Conservation (phyloP, 2,329 filamentous ascomycete genomes). For the Sporothrix euskadiensis region DNA sequence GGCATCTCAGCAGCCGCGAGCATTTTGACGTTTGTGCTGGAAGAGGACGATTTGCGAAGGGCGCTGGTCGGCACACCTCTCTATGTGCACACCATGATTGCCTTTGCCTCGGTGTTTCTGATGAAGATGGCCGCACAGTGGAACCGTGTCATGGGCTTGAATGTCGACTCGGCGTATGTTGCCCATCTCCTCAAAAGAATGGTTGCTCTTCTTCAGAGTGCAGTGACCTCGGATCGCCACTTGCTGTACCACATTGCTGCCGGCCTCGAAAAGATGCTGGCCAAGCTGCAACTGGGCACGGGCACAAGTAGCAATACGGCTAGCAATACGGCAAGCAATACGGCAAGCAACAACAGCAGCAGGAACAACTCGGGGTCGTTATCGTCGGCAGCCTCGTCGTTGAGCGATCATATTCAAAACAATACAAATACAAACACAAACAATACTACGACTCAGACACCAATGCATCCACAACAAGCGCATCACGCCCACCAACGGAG, state of each 20-base stretch:
- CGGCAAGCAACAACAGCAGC: neutral
- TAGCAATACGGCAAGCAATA: neutral
- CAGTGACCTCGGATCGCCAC: neutral
- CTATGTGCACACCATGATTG: slow-evolving; percentile 41
- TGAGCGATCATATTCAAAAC: neutral
- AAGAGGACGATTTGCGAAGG: slow-evolving; percentile 36
- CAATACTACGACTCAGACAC: neutral
- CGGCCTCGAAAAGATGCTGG: neutral
- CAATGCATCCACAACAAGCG: neutral
- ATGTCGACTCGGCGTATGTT: slow-evolving; percentile 40
- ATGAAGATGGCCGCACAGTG: slow-evolving; percentile 40
- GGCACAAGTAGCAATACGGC: neutral
- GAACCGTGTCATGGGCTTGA: slow-evolving; percentile 40
- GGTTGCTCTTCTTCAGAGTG: neutral
- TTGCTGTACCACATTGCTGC: neutral
- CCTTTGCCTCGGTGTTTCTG: slow-evolving; percentile 40
- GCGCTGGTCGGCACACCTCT: slow-evolving; percentile 36
- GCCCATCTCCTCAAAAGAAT: slow-evolving; percentile 37
- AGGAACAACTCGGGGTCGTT: neutral
- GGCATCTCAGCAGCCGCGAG: slow-evolving; percentile 46
- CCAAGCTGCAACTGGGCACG: neutral
- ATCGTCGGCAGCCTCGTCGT: neutral
- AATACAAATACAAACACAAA: neutral
- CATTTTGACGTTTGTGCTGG: slow-evolving; percentile 45
- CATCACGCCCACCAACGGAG: neutral